Evolutionary conservation across 2,329 filamentous ascomycete genomes (phyloP), one percentile per base, ranked within the genome.

Genomic region (Ophiostoma australiae): DNA sequence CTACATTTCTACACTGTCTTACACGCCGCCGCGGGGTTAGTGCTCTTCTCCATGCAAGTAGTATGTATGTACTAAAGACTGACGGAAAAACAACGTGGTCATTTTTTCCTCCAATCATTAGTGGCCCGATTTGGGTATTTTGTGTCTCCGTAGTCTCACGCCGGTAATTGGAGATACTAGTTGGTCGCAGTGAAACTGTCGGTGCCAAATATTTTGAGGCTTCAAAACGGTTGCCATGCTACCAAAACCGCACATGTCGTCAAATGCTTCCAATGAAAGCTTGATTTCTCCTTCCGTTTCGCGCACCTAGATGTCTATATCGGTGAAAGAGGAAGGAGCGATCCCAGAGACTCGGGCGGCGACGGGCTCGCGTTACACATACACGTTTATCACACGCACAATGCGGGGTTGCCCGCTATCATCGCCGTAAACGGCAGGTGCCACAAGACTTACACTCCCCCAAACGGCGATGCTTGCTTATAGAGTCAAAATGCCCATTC

Each of bases 101-200:
- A 44, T 67, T 63, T 70, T 72, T 72, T 71, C 71, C 71, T 63
- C 71, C 71, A 72, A 72, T 72, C n/a, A 69, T 27, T 58, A 27
- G n/a, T 10, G 11, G 52, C 23, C 52, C 58, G 15, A 63, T 33
- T 33, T 33, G 15, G 3, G 55, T 33, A 61, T n/a, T 55, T 11
- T 55, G 10, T 4, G 17, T 58, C 48, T 20, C 41, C 17, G 23
- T 20, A 48, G 41, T 48, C 6, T 55, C n/a, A 37, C 39, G 33
- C 6, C 23, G 52, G 52, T n/a, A 58, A 63, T 63, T 63, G 58
- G 58, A 31, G 44, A 48, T n/a, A 20, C 20, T 48, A 6, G 17
- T 8, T 8, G n/a, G n/a, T n/a, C n/a, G 5, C 5, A 4, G 15
- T 48, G 44, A 20, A 48, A 48, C 20, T 48, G 44, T 7, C 20